Percentiles rank a stretch among this genome's conserved stretches.
Evolutionary conservation across 768 basidiomycete genomes (phyloP).

Genomic region (Auriscalpium orientale): DNA sequence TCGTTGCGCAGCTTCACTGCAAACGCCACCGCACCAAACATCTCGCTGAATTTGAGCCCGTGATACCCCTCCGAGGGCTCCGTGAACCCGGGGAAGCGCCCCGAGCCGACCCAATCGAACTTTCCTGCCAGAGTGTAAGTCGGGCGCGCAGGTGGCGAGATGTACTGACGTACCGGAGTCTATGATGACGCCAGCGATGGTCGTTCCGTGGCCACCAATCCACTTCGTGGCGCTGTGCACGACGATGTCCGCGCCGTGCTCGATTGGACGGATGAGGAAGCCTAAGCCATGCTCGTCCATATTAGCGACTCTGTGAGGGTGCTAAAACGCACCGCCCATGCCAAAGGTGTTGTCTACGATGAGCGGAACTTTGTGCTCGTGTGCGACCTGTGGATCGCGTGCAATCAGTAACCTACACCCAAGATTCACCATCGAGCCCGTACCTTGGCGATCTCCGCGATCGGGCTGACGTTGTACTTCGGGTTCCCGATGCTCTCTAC

Average conservation of each 20-base stretch:
- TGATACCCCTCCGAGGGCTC: constrained; percentile 72
- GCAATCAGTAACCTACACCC: neutral
- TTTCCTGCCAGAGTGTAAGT: constrained; percentile 35
- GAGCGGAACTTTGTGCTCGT: constrained; percentile 62
- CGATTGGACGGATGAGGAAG: constrained; percentile 63
- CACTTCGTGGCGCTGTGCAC: constrained; percentile 81
- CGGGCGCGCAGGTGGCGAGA: neutral
- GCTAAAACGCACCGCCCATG: constrained; percentile 40
- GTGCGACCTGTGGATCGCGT: constrained; percentile 44
- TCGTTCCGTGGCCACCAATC: constrained; percentile 78
- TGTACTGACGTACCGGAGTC: constrained; percentile 46
- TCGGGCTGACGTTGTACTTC: constrained; percentile 57
- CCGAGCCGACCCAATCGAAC: constrained; percentile 63
- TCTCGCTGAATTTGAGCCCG: constrained; percentile 57
- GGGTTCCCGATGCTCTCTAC: constrained; percentile 80
- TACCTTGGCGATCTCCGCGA: constrained; percentile 64
- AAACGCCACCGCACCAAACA: constrained; percentile 58
- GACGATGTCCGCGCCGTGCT: constrained; percentile 72
- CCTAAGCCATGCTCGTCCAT: constrained; percentile 12
- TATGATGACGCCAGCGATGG: constrained; percentile 69
- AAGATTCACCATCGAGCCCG: neutral
- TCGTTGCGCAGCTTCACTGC: constrained; percentile 59
- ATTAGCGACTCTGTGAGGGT: neutral
- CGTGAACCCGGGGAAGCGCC: constrained; percentile 69
- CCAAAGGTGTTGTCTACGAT: constrained; percentile 81